Base-by-base conservation (phyloP, 177 flowering plant species). In the Vitis hybrid region DNA sequence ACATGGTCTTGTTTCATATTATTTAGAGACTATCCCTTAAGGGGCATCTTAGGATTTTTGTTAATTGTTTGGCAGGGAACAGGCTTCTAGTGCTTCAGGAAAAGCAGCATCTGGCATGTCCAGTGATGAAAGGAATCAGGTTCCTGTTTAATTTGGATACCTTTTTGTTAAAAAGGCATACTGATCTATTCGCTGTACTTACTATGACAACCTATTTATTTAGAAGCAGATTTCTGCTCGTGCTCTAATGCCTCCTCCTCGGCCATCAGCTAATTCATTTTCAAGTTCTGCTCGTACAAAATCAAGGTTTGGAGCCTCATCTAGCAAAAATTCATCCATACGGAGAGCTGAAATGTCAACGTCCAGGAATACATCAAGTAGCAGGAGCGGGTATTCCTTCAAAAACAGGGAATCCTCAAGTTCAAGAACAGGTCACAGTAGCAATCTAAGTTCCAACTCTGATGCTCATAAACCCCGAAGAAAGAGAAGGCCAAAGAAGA, bases 91-190 rank as follows among this genome's bases (percentile, higher is more conserved):
- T 81, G 84, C 98, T 68, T 91, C 97, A 70, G 93, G 91, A 6
- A 91, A 83, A 82, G 92, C 93, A 70, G 83, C 97, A 64, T 95
- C 98, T 69, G 93, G 97, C 69, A 86, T 90, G 92, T 93, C 99
- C n/a, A 92, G 98, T 78, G 99, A 95, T 76, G 98, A 93, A 79
- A 88, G 87, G 66, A 91, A 88, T 82, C 98, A 91, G 97, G 99
- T 94, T 64, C 49, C 11, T 30, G 2, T 65, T 66, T 64, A 60
- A 27, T 64, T 21, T 65, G 4, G 57, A 11, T 70, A 19, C 12
- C 50, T 52, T 13, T 48, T 40, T 56, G 11, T 52, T 46, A 49
- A 6, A 40, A 13, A 48, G 62, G 15, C 21, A 5, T 46, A 61
- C 1, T 68, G 21, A 32, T 50, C 3, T 60, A 6, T 24, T 50